phyloP scores from a whole-genome alignment of 306 rosid species.

The Vicia sativa region DNA sequence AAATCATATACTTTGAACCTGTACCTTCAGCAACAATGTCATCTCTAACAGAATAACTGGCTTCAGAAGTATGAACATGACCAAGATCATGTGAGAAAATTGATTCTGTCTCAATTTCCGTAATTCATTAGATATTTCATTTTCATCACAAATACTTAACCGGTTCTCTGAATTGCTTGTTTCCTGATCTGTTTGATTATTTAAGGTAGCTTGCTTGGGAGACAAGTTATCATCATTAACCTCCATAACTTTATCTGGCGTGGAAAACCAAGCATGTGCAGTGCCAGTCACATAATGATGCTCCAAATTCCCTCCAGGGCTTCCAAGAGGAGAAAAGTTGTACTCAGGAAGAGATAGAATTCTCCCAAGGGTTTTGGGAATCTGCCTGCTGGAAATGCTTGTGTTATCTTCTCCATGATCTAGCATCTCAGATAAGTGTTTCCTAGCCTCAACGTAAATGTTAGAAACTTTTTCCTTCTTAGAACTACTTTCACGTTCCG shows the following conservation, averaged over 20 bases:
- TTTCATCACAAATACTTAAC: conserved; percentile 44
- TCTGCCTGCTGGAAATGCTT: conserved; percentile 52
- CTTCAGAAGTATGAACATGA: conserved; percentile 43
- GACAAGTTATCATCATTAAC: conserved; percentile 49
- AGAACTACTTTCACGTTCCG: conserved; percentile 47
- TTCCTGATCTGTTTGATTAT: conserved; percentile 48
- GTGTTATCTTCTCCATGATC: conserved; percentile 65
- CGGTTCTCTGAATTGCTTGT: conserved; percentile 44
- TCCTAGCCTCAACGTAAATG: conserved; percentile 82
- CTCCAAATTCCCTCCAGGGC: conserved; percentile 76
- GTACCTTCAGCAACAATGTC: conserved; percentile 64
- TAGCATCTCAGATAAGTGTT: conserved; percentile 82
- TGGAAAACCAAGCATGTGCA: conserved; percentile 58
- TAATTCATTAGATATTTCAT: conserved; percentile 47
- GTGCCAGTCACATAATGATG: conserved; percentile 47
- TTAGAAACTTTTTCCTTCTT: conserved; percentile 52
- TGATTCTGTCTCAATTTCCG: conserved; percentile 41
- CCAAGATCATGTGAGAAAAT: conserved; percentile 37
- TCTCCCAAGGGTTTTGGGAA: conserved; percentile 77
- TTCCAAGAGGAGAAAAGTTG: conserved; percentile 66
- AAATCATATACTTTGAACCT: conserved; percentile 32
- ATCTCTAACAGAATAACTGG: conserved; percentile 40
- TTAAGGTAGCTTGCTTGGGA: conserved; percentile 44
- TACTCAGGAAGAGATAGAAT: conserved; percentile 86
- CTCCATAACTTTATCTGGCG: conserved; percentile 44